Conservation (phyloP, 345 rosid species). For the Camelina sativa region DNA sequence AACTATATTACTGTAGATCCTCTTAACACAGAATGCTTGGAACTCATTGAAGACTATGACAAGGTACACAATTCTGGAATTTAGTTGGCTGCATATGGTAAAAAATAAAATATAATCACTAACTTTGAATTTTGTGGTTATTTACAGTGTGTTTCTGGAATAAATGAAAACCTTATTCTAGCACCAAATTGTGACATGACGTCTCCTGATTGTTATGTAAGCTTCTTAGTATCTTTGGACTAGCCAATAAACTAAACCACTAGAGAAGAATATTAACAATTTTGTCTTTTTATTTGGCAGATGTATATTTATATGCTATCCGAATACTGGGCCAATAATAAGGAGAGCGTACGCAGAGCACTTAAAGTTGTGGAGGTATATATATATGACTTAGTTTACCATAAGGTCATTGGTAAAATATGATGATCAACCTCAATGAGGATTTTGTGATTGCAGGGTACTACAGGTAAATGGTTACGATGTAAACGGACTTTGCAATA, state of each 20-base stretch:
- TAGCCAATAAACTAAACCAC: background rate
- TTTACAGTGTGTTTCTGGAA: constrained; percentile 8
- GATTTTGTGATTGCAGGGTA: constrained; percentile 23
- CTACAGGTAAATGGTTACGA: constrained; percentile 28
- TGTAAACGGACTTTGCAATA: background rate
- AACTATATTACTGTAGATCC: background rate
- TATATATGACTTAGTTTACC: background rate
- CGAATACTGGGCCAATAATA: constrained; percentile 29
- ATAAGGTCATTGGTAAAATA: background rate
- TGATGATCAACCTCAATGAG: constrained; percentile 17
- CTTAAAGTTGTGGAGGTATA: constrained; percentile 36
- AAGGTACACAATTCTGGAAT: background rate
- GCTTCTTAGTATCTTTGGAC: background rate
- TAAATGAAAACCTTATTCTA: background rate
- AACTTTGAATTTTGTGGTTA: background rate
- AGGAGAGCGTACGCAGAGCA: constrained; percentile 27
- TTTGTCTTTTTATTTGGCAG: background rate
- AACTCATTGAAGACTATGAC: background rate
- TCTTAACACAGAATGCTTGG: background rate
- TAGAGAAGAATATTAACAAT: background rate
- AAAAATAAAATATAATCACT: background rate
- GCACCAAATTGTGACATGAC: constrained; percentile 4
- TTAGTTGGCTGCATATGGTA: background rate
- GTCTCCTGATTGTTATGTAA: constrained; percentile 33
- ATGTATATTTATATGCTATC: background rate